Conservation (phyloP, 495 filamentous ascomycete species). For the Hamigera avellanea region DNA sequence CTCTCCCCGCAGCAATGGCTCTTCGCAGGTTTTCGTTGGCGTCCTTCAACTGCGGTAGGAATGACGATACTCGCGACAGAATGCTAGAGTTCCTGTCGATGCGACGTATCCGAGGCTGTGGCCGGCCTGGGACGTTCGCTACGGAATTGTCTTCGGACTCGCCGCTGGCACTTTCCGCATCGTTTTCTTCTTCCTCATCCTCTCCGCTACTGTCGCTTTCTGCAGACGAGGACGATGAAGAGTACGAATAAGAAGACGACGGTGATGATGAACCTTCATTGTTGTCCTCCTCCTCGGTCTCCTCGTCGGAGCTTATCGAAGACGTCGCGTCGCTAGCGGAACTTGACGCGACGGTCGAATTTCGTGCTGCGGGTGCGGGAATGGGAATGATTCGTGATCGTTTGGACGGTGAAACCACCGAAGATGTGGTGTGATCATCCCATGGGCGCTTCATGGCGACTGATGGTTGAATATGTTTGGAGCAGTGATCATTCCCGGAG, state of each 20-base stretch:
- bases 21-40: slow-evolving; percentile 36
- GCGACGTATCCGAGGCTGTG: slow-evolving; percentile 25
- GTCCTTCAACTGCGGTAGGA: slow-evolving; percentile 34
- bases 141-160: slow-evolving; percentile 9
- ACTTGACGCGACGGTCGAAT: not conserved
- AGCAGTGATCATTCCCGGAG: too few species aligned
- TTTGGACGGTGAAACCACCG: slow-evolving; percentile 2
- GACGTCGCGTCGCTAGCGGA: not conserved
- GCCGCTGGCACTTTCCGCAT: slow-evolving; percentile 5
- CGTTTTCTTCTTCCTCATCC: not conserved
- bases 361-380: not conserved
- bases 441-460: not conserved
- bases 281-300: not conserved
- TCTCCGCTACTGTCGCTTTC: not conserved
- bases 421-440: not conserved
- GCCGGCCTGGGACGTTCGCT: slow-evolving; percentile 18
- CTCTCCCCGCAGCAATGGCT: slow-evolving; percentile 28
- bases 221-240: not conserved
- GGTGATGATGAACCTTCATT: too few species aligned
- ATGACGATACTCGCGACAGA: slow-evolving; percentile 27
- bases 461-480: too few species aligned
- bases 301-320: not conserved
- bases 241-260: too few species aligned
- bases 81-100: slow-evolving; percentile 19
- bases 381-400: not conserved